Evolutionary conservation across 1,139 yeast genomes (phyloP).

Genomic region (Geotrichum histeridarum): DNA sequence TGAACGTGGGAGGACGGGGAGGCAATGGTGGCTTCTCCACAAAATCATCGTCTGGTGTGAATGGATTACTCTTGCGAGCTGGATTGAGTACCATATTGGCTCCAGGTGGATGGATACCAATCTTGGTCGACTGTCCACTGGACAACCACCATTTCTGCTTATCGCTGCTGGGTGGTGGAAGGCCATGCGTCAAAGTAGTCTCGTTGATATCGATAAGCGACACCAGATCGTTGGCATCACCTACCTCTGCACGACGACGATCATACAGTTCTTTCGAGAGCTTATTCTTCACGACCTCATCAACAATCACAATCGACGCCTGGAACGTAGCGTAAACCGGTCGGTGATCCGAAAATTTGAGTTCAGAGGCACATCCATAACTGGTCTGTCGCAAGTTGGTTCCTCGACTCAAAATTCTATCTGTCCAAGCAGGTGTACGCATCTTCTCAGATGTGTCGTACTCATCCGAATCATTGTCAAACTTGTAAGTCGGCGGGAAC

Average conservation of each 20-base stretch:
- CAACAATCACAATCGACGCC: slow-evolving; percentile 63
- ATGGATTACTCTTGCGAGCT: slow-evolving; percentile 61
- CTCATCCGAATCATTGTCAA: slow-evolving; percentile 75
- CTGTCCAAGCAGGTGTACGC: slow-evolving; percentile 96
- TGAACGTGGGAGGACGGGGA: slow-evolving; percentile 16
- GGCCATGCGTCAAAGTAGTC: slow-evolving; percentile 37
- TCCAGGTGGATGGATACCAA: slow-evolving; percentile 42
- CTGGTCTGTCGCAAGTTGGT: slow-evolving; percentile 54
- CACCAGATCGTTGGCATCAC: slow-evolving; percentile 37
- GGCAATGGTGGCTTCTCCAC: slow-evolving; percentile 24
- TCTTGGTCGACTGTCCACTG: slow-evolving; percentile 70
- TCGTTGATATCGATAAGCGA: slow-evolving; percentile 36
- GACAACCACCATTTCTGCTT: slow-evolving; percentile 86
- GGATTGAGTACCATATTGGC: slow-evolving; percentile 58
- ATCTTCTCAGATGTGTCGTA: slow-evolving; percentile 91
- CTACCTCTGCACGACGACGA: slow-evolving; percentile 38
- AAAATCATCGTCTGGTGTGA: slow-evolving; percentile 36
- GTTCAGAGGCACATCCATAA: slow-evolving; percentile 57
- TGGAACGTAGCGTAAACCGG: slow-evolving; percentile 81
- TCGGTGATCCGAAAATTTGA: slow-evolving; percentile 83
- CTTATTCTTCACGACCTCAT: slow-evolving; percentile 55
- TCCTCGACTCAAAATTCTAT: slow-evolving; percentile 60
- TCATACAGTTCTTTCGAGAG: slow-evolving; percentile 58
- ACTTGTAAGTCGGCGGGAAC: slow-evolving; percentile 89
- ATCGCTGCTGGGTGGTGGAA: slow-evolving; percentile 90